Evolutionary conservation across 129 eudicot species (phyloP).

Genomic region (Flaveria trinervia): DNA sequence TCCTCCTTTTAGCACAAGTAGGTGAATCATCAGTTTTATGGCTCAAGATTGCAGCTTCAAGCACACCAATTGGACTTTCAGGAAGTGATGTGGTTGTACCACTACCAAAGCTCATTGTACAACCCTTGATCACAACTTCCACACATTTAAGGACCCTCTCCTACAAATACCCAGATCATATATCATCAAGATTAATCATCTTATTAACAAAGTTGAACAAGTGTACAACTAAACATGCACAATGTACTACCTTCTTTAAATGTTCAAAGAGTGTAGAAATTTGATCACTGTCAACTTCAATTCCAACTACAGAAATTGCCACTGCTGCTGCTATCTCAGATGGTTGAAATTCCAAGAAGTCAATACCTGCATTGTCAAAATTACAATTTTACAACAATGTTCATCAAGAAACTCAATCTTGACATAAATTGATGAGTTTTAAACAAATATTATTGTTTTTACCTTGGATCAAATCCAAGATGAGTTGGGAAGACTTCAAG

Average conservation of each 20-base stretch:
- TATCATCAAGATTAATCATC: slow-evolving; percentile 9
- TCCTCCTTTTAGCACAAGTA: slow-evolving; percentile 46
- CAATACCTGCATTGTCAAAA: slow-evolving; percentile 59
- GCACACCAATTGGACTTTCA: slow-evolving; percentile 57
- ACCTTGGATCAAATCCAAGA: slow-evolving; percentile 58
- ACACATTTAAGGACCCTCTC: slow-evolving; percentile 45
- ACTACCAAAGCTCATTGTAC: slow-evolving; percentile 34
- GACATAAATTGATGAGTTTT: neutral
- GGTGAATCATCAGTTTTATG: slow-evolving; percentile 49
- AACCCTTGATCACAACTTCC: slow-evolving; percentile 35
- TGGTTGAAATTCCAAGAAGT: slow-evolving; percentile 67
- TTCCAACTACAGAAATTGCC: slow-evolving; percentile 52
- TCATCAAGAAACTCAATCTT: slow-evolving; percentile 16
- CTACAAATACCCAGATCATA: slow-evolving; percentile 35
- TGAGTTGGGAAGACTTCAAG: slow-evolving; percentile 48
- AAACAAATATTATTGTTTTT: neutral
- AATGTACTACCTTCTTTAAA: slow-evolving; percentile 46
- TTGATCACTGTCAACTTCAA: slow-evolving; percentile 33
- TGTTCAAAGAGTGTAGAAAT: slow-evolving; percentile 36
- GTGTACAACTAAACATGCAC: slow-evolving; percentile 18
- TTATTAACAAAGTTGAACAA: neutral
- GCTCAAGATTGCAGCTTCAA: slow-evolving; percentile 55
- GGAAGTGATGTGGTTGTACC: slow-evolving; percentile 39
- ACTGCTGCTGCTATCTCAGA: slow-evolving; percentile 82
- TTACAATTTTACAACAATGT: slow-evolving; percentile 15